phyloP scores from a whole-genome alignment of 495 filamentous ascomycete species.

The Elasticomyces elasticus region DNA sequence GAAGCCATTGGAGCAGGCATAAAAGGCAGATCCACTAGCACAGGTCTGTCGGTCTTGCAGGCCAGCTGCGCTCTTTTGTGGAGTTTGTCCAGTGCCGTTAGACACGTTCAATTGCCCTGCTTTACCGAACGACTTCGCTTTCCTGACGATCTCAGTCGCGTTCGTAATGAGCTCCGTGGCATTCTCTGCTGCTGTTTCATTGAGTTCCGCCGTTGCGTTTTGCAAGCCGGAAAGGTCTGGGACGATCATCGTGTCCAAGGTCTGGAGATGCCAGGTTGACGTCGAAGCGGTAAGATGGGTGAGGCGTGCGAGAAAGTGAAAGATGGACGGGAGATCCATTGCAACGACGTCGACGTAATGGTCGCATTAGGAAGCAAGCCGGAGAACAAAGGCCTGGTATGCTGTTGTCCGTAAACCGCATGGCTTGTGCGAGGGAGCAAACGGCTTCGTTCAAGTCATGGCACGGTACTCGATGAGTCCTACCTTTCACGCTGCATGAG shows the following conservation, averaged over 20 bases:
- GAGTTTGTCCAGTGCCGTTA: background rate
- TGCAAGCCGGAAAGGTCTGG: constrained; percentile 1
- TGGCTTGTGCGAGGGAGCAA: background rate
- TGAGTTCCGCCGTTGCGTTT: background rate
- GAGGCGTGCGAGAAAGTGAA: background rate
- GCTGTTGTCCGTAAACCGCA: background rate
- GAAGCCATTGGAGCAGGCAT: constrained; percentile 14
- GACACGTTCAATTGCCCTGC: background rate
- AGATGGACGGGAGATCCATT: background rate
- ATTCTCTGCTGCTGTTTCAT: background rate
- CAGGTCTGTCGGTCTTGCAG: constrained; percentile 4
- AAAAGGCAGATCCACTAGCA: constrained; percentile 7
- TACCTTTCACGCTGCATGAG: too few relatives aligned
- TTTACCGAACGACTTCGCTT: constrained; percentile 1
- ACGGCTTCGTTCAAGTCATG: background rate
- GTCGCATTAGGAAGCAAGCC: background rate
- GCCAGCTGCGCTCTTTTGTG: background rate
- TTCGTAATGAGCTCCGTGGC: background rate
- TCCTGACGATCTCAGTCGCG: background rate
- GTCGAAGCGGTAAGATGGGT: background rate
- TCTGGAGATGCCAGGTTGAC: background rate
- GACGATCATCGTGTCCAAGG: constrained; percentile 4
- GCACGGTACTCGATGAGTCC: background rate
- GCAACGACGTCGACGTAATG: background rate
- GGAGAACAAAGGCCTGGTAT: background rate